phyloP scores from a whole-genome alignment of 2,329 filamentous ascomycete genomes.

The Madurella mycetomatis region DNA sequence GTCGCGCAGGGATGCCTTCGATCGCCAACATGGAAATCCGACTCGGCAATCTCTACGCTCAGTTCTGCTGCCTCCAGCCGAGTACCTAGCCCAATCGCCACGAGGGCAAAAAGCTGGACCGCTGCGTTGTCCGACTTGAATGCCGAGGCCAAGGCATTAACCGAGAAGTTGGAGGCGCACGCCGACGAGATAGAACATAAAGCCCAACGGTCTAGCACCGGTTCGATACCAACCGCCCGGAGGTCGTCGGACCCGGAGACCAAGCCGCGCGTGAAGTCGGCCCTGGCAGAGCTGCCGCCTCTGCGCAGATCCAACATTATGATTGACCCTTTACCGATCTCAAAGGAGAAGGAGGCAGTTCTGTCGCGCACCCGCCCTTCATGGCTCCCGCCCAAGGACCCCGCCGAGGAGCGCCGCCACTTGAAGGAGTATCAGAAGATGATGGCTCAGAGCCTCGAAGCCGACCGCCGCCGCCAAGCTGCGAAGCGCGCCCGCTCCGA shows the following conservation, averaged over 20 bases:
- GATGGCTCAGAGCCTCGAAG: conserved; percentile 62
- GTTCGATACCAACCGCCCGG: conserved; percentile 35
- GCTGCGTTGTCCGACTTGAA: conserved; percentile 64
- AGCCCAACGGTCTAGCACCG: conserved; percentile 32
- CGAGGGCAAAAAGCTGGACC: conserved; percentile 70
- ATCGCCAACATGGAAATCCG: conserved; percentile 52
- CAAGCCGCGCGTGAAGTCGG: conserved; percentile 57
- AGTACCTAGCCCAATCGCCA: conserved; percentile 42
- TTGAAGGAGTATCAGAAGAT: conserved; percentile 80
- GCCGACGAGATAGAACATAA: conserved; percentile 58
- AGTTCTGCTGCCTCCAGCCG: conserved; percentile 30
- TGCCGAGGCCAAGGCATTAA: conserved; percentile 68
- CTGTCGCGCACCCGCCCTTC: conserved; percentile 75
- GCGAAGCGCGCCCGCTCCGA: conserved; percentile 48
- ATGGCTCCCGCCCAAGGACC: conserved; percentile 83
- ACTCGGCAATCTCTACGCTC: conserved; percentile 34
- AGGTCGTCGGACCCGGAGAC: conserved; percentile 37
- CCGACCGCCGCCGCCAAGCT: conserved; percentile 56
- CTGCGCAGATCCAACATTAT: conserved; percentile 71
- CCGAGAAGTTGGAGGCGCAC: conserved; percentile 75
- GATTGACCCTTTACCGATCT: conserved; percentile 78
- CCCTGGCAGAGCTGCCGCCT: conserved; percentile 66
- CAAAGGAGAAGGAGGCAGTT: conserved; percentile 81
- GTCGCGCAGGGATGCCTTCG: conserved; percentile 56
- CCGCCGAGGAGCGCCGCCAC: conserved; percentile 85